A percentile compares a stretch with the other conserved stretches of the same genome.
Conservation (phyloP, 192 early-diverging fungal genomes). For the Linnemannia elongata region DNA sequence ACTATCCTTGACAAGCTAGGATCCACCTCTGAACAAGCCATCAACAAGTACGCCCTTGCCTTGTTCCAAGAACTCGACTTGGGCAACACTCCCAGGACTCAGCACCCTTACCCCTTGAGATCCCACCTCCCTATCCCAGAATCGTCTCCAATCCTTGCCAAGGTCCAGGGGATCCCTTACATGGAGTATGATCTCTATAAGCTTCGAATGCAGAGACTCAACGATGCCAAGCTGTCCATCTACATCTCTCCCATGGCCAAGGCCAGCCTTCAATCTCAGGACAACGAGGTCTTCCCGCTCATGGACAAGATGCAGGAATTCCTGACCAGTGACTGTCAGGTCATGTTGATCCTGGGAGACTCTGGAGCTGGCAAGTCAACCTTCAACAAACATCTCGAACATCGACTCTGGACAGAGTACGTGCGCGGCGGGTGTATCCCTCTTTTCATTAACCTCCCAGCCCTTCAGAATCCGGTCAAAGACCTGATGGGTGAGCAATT, state of each 20-base stretch:
- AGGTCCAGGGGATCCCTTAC: background rate
- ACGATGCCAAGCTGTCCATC: background rate
- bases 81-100: background rate
- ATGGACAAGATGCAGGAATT: background rate
- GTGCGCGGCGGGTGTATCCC: background rate
- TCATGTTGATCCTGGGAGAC: background rate
- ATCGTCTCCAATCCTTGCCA: background rate
- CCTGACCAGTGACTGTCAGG: background rate
- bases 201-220: background rate
- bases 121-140: background rate
- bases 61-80: background rate
- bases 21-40: background rate
- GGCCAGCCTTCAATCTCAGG: background rate
- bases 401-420: background rate
- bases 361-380: conserved; percentile 14
- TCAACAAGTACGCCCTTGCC: background rate
- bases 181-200: background rate
- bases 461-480: background rate
- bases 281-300: background rate
- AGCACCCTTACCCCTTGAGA: background rate
- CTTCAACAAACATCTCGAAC: conserved; percentile 5
- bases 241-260: conserved; percentile 3
- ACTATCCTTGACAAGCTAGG: background rate
- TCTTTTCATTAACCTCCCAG: background rate
- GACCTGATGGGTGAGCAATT: conserved; percentile 5